Conservation (phyloP, 139 green algal genomes). For the Coelastrella sp. region DNA sequence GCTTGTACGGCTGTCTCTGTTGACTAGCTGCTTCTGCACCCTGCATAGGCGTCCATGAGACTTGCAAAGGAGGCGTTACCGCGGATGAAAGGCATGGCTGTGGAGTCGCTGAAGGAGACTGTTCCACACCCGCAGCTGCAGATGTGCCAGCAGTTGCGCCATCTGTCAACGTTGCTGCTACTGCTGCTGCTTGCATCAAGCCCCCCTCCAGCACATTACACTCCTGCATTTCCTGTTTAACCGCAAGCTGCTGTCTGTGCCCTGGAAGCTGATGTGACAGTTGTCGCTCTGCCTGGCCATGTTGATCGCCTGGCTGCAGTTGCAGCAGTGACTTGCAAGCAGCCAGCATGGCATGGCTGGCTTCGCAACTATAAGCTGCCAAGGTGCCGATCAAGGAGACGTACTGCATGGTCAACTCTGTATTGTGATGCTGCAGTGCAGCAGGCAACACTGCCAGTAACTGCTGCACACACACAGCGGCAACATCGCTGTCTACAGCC, state of each 20-base stretch:
- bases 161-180: background rate
- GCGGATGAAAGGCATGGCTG: too few relatives aligned
- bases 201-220: background rate
- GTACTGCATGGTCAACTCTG: background rate
- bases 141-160: too few relatives aligned
- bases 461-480: background rate
- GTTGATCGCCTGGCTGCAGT: background rate
- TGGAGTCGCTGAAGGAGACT: too few relatives aligned
- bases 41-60: too few relatives aligned
- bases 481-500: background rate
- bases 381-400: background rate
- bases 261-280: background rate
- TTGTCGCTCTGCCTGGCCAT: too few relatives aligned
- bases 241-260: background rate
- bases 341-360: background rate
- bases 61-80: too few relatives aligned
- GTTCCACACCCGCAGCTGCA: background rate
- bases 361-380: constrained; percentile 5
- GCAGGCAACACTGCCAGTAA: background rate
- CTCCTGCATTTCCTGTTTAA: constrained; percentile 26
- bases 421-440: background rate
- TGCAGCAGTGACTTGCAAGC: background rate
- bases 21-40: too few relatives aligned
- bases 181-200: background rate
- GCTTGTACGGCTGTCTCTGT: too few relatives aligned